phyloP scores from a whole-genome alignment of 2,329 filamentous ascomycete species.

The Cyphellophora attinorum region DNA sequence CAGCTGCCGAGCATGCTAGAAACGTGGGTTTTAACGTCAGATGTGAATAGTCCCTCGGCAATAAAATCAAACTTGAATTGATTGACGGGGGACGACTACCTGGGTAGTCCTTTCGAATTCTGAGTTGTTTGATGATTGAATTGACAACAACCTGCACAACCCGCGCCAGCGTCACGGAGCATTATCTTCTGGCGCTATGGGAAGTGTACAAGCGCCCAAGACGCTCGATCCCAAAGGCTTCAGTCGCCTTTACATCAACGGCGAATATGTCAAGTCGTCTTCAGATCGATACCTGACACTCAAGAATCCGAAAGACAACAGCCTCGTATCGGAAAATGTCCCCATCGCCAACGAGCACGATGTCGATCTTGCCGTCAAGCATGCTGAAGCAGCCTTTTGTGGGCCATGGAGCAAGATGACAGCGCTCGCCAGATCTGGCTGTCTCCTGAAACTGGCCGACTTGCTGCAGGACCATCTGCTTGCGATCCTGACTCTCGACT shows the following conservation, averaged over 20 bases:
- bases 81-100: too few species aligned
- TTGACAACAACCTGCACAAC: constrained; percentile 2
- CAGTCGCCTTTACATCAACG: constrained; percentile 7
- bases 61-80: too few species aligned
- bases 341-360: constrained; percentile 23
- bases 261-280: constrained; percentile 7
- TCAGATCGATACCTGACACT: too few species aligned
- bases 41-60: too few species aligned
- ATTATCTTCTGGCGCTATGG: too few species aligned
- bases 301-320: constrained; percentile 22
- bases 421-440: constrained; percentile 14
- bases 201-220: too few species aligned
- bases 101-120: not conserved
- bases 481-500: constrained; percentile 21
- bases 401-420: constrained; percentile 21
- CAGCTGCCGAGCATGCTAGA: too few species aligned
- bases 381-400: constrained; percentile 25
- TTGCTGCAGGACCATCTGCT: constrained; percentile 30
- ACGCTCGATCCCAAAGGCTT: not conserved
- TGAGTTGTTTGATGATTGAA: constrained; percentile 3
- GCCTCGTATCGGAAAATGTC: constrained; percentile 14
- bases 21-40: too few species aligned
- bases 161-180: too few species aligned
- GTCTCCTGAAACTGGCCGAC: constrained; percentile 19
- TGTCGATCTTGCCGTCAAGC: constrained; percentile 24